These are phyloP conservation scores for Pholiota microspora DNA, from an alignment of 768 basidiomycete species.

Conservation along the genomic window DNA sequence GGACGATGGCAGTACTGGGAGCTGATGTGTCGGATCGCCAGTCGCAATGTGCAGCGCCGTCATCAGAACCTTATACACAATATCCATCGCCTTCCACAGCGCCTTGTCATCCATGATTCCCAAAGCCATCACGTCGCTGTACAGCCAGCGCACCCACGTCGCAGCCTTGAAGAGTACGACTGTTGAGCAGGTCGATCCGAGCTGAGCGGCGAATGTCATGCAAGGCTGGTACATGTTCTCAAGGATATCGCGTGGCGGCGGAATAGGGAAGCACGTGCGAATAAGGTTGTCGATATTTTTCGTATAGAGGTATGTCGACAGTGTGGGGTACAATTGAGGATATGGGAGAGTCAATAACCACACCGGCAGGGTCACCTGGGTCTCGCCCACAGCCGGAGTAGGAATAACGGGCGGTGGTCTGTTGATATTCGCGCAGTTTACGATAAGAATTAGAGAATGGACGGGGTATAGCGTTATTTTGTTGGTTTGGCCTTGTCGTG, in stretches of 20 bases:
- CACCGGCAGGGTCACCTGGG: slow-evolving; percentile 53
- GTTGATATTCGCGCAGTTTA: slow-evolving; percentile 66
- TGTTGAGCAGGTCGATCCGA: slow-evolving; percentile 40
- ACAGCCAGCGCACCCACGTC: slow-evolving; percentile 53
- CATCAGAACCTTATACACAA: slow-evolving; percentile 67
- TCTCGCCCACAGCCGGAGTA: slow-evolving; percentile 23
- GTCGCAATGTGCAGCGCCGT: slow-evolving; percentile 53
- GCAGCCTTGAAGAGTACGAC: slow-evolving; percentile 49
- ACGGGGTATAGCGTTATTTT: slow-evolving; percentile 57
- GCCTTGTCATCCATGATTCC: slow-evolving; percentile 63
- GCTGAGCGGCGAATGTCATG: slow-evolving; percentile 26
- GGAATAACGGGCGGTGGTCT: slow-evolving; percentile 40
- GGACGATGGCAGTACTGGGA: no score
- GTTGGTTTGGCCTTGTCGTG: slow-evolving; percentile 10
- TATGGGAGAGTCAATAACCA: slow-evolving; percentile 62
- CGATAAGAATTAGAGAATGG: slow-evolving; percentile 68
- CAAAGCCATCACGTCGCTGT: slow-evolving; percentile 73
- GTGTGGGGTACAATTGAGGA: slow-evolving; percentile 55
- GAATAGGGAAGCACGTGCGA: slow-evolving; percentile 43
- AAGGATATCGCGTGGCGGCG: slow-evolving; percentile 29
- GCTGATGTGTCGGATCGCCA: no score
- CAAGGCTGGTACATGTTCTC: slow-evolving; percentile 19
- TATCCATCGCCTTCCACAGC: slow-evolving; percentile 66
- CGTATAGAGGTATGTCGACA: slow-evolving; percentile 68
- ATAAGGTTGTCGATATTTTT: slow-evolving; percentile 53